phyloP scores from a whole-genome alignment of 495 filamentous ascomycete genomes.

The Aspergillus asperescens region DNA sequence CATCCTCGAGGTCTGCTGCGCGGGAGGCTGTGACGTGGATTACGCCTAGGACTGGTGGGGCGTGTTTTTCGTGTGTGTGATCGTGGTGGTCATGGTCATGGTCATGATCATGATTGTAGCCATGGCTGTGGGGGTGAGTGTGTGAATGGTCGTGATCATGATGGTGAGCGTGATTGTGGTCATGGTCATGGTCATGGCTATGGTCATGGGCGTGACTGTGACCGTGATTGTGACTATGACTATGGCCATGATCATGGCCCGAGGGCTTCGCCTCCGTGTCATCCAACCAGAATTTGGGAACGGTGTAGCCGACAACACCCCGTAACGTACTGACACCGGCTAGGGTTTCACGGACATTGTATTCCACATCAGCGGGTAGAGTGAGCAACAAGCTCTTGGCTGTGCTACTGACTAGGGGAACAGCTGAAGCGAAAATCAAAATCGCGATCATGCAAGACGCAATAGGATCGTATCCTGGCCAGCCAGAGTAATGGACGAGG shows the following conservation, averaged over 20 bases:
- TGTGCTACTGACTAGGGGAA: slow-evolving; percentile 80
- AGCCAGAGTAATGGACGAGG: slow-evolving; percentile 77
- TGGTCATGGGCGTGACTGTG: slow-evolving; percentile 25
- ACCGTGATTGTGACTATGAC: slow-evolving; percentile 18
- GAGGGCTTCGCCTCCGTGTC: slow-evolving; percentile 48
- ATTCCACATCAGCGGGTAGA: slow-evolving; percentile 81
- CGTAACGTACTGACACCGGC: slow-evolving; percentile 75
- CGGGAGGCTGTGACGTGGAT: slow-evolving; percentile 75
- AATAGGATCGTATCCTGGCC: slow-evolving; percentile 93
- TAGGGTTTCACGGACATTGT: slow-evolving; percentile 77
- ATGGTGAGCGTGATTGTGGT: slow-evolving; percentile 20
- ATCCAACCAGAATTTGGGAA: slow-evolving; percentile 91
- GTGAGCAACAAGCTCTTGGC: slow-evolving; percentile 77
- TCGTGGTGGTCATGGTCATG: slow-evolving; percentile 20
- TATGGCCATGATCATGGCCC: slow-evolving; percentile 23
- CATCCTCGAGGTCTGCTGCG: slow-evolving; percentile 68
- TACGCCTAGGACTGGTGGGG: slow-evolving; percentile 61
- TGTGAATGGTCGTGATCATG: slow-evolving; percentile 17
- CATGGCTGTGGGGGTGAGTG: slow-evolving; percentile 8
- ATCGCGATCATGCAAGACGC: slow-evolving; percentile 92
- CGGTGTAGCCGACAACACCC: slow-evolving; percentile 80
- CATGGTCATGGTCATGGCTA: slow-evolving; percentile 20
- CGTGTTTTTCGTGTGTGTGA: slow-evolving; percentile 25
- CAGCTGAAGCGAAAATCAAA: slow-evolving; percentile 81
- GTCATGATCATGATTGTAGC: slow-evolving; percentile 15